A percentile compares a stretch with the other conserved stretches of the same genome.
phyloP scores from a whole-genome alignment of 148 eudicot species.

The Rhododendron ferrugineum region DNA sequence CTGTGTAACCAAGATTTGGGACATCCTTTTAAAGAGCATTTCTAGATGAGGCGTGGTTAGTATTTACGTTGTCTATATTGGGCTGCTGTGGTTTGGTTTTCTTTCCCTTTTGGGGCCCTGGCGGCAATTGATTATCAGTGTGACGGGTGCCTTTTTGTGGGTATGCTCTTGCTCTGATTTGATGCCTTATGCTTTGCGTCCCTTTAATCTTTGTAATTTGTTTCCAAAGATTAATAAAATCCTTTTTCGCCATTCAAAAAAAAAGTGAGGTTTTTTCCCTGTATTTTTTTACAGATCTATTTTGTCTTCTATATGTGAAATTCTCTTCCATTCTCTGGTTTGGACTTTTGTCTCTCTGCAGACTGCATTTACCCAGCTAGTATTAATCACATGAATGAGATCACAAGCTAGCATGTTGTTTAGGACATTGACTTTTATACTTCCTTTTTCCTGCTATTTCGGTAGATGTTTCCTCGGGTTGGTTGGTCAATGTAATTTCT shows the following conservation, averaged over 20 bases:
- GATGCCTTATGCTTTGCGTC: background rate
- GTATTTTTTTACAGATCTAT: background rate
- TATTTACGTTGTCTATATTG: background rate
- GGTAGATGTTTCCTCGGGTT: background rate
- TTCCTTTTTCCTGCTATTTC: background rate
- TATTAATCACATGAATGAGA: background rate
- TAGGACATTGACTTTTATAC: background rate
- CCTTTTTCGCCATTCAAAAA: background rate
- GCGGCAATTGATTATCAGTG: background rate
- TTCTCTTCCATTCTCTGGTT: background rate
- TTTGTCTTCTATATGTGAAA: background rate
- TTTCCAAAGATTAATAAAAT: background rate
- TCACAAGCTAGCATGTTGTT: background rate
- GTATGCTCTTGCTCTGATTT: background rate
- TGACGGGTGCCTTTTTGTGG: background rate
- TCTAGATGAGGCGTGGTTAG: background rate
- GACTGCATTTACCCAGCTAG: background rate
- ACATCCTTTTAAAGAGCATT: background rate
- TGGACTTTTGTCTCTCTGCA: background rate
- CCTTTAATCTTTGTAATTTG: background rate
- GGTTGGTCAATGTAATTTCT: background rate
- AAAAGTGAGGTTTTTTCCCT: background rate
- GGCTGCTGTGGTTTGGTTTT: background rate
- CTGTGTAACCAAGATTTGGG: background rate
- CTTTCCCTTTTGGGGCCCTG: background rate